Base-by-base conservation (phyloP, 1,284 basidiomycete species). In the Naganishia albida region DNA sequence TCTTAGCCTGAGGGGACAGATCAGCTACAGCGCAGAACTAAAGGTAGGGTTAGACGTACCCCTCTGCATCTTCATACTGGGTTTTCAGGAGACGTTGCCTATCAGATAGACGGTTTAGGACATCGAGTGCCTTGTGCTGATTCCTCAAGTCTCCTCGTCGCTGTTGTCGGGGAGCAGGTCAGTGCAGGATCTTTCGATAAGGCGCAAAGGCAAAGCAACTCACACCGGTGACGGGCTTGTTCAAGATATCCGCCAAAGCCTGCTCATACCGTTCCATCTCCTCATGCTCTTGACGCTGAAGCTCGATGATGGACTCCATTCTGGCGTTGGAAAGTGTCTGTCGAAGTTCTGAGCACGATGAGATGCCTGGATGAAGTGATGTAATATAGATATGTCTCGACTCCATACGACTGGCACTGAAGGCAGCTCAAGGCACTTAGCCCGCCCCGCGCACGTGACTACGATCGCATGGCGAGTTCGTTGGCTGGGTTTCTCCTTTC, bases 281-380 rank as follows among this genome's bases (percentile, higher is more conserved):
- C 81, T 98, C 93, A 80, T 98, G 94, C 10, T 88, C 90, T 72
- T 93, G 91, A 51, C 95, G 87, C 74, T 94, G 91, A 28, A 91
- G 84, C 80, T 99, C 95, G 76, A 96, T 84, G 72, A 93, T 83
- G 56, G 91, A 94, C 83, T 94, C 89, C 90, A 96, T 94, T 28
- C 4, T 72, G 18, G 43, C n/a, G n/a, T n/a, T n/a, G n/a, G n/a
- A n/a, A n/a, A n/a, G n/a, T n/a, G n/a, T n/a, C n/a, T n/a, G n/a
- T n/a, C n/a, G n/a, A n/a, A n/a, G n/a, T n/a, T n/a, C n/a, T n/a
- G n/a, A n/a, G n/a, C n/a, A n/a, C n/a, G n/a, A n/a, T n/a, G n/a
- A n/a, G n/a, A n/a, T n/a, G n/a, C n/a, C n/a, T n/a, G n/a, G n/a
- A n/a, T n/a, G n/a, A n/a, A n/a, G n/a, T n/a, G n/a, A n/a, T n/a